A percentile compares a stretch with the other conserved stretches of the same genome.
Conservation (phyloP, 2,329 filamentous ascomycete species). For the Alternaria ventricosa region DNA sequence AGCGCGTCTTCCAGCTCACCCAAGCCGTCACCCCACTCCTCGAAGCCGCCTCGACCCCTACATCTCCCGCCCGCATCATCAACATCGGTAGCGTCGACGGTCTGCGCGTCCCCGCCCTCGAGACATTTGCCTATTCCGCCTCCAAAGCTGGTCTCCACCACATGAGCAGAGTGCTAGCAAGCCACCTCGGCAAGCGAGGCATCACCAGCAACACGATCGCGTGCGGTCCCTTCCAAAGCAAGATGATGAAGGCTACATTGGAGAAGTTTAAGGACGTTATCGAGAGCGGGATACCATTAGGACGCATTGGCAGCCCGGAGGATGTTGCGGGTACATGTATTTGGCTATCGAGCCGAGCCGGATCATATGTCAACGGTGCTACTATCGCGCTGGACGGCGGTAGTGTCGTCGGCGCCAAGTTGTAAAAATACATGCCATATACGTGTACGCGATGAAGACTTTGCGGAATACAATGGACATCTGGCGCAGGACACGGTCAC, state of each 20-base stretch:
- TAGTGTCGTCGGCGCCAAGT: slow-evolving; percentile 45
- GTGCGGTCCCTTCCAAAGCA: slow-evolving; percentile 73
- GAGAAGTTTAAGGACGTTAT: slow-evolving; percentile 64
- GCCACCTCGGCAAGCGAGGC: slow-evolving; percentile 65
- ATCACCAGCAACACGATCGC: slow-evolving; percentile 73
- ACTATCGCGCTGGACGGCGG: slow-evolving; percentile 54
- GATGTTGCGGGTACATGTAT: slow-evolving; percentile 76
- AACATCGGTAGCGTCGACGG: slow-evolving; percentile 71
- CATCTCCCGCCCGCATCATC: slow-evolving; percentile 64
- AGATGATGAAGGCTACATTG: slow-evolving; percentile 76
- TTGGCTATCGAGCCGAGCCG: slow-evolving; percentile 72
- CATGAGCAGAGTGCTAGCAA: slow-evolving; percentile 68
- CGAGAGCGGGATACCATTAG: slow-evolving; percentile 66
- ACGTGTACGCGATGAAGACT: no score
- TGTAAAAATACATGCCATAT: slow-evolving; percentile 24
- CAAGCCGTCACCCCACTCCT: slow-evolving; percentile 69
- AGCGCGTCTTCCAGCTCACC: slow-evolving; percentile 70
- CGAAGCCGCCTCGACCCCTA: slow-evolving; percentile 55
- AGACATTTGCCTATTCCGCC: slow-evolving; percentile 66
- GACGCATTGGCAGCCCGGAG: slow-evolving; percentile 69
- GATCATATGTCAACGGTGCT: slow-evolving; percentile 55
- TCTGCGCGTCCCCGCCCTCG: slow-evolving; percentile 63
- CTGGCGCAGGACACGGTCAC: no score
- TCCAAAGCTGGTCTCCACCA: slow-evolving; percentile 71
- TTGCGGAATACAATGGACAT: no score